Conservation (phyloP, 805 yeast species). For the Torulaspora gathmanii region DNA sequence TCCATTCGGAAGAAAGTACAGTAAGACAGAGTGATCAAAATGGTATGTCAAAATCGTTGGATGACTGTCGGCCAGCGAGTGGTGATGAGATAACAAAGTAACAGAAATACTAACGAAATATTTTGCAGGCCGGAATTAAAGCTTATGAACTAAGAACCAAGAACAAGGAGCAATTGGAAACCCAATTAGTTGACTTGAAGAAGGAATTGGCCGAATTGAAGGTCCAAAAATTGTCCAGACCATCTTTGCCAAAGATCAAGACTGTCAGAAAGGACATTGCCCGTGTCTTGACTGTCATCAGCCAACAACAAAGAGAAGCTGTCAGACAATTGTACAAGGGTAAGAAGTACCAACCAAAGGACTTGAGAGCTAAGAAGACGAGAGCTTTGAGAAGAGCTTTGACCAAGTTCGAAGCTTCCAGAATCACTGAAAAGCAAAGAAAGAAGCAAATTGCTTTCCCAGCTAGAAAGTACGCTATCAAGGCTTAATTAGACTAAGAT, state of each 20-base stretch:
- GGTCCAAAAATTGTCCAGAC: constrained; percentile 90
- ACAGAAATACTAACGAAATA: constrained; percentile 13
- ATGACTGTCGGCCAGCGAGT: neutral
- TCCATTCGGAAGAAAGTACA: constrained; percentile 12
- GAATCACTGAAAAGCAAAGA: constrained; percentile 80
- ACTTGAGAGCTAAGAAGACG: constrained; percentile 98
- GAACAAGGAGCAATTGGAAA: constrained; percentile 94
- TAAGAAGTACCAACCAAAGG: constrained; percentile 96
- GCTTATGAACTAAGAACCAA: constrained; percentile 95
- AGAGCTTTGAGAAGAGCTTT: constrained; percentile 98
- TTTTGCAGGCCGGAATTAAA: constrained; percentile 73
- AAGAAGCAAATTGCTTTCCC: constrained; percentile 96
- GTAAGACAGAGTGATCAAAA: constrained; percentile 24
- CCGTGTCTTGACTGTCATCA: constrained; percentile 93
- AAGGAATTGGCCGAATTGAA: constrained; percentile 93
- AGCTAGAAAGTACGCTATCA: constrained; percentile 96
- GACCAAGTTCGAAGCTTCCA: constrained; percentile 78
- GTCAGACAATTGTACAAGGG: constrained; percentile 93
- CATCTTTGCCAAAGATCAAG: constrained; percentile 93
- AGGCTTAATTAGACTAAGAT: constrained; percentile 60
- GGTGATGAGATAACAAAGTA: too few species aligned
- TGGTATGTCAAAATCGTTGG: constrained; percentile 20
- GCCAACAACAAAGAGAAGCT: constrained; percentile 91
- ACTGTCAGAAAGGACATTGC: constrained; percentile 98
- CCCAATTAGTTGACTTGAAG: constrained; percentile 92